Evolutionary conservation across 768 basidiomycete species (phyloP).

Genomic region (Amanita pseudoporphyria): DNA sequence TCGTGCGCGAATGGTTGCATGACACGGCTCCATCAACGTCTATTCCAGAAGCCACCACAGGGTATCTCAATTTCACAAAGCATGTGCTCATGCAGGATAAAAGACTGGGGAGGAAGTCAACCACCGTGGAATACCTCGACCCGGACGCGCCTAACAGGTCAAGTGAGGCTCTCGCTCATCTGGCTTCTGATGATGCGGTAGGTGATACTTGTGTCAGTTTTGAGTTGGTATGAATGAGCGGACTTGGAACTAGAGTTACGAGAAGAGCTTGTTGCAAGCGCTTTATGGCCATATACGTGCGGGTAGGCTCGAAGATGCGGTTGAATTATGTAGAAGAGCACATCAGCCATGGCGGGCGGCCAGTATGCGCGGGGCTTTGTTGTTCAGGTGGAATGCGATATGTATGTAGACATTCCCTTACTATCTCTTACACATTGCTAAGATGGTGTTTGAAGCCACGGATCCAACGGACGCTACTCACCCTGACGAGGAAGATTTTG

Average conservation of each 20-base stretch:
- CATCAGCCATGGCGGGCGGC: conserved; percentile 93
- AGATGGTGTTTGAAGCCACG: background rate
- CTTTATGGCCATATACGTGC: conserved; percentile 78
- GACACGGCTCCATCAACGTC: conserved; percentile 56
- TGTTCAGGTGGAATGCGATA: conserved; percentile 70
- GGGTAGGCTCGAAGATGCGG: conserved; percentile 77
- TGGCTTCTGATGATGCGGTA: conserved; percentile 76
- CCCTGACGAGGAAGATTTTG: conserved; percentile 30
- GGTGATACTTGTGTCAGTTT: conserved; percentile 15
- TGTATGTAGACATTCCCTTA: conserved; percentile 30
- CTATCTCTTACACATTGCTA: background rate
- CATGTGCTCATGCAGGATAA: conserved; percentile 58
- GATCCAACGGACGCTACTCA: background rate
- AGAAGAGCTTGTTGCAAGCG: conserved; percentile 67
- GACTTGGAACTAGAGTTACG: conserved; percentile 50
- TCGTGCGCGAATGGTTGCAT: conserved; percentile 85
- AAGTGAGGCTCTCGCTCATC: conserved; percentile 37
- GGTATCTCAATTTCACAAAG: conserved; percentile 81
- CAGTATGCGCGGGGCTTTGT: conserved; percentile 70
- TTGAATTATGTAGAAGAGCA: conserved; percentile 71
- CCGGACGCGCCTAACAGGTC: conserved; percentile 62
- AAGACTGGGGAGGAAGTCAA: conserved; percentile 34
- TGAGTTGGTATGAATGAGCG: background rate
- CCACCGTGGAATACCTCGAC: conserved; percentile 63
- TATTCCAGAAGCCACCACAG: conserved; percentile 64